Conservation (phyloP, 2,329 filamentous ascomycete genomes). For the Aspergillus transmontanensis region DNA sequence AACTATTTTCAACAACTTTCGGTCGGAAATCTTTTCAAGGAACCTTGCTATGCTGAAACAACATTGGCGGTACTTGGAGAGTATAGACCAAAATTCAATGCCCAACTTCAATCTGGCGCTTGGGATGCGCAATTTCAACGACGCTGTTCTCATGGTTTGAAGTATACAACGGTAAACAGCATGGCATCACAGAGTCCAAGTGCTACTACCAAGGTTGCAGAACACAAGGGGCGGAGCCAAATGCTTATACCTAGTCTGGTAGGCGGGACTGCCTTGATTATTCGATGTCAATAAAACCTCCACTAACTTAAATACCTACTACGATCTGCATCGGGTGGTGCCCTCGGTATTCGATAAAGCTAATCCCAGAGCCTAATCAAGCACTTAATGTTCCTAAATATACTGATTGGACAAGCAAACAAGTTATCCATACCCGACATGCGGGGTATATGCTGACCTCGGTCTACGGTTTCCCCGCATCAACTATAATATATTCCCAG, state of each 20-base stretch:
- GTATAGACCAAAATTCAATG: neutral
- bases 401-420: neutral
- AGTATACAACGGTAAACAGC: neutral
- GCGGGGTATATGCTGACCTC: neutral
- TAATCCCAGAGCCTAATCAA: neutral
- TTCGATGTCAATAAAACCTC: no score
- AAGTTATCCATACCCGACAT: neutral
- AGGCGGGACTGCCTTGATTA: no score
- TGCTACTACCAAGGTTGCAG: neutral
- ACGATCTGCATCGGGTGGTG: neutral
- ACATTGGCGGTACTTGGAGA: neutral
- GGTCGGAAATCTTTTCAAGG: neutral
- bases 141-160: neutral
- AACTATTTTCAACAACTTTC: neutral
- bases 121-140: neutral
- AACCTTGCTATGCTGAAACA: neutral
- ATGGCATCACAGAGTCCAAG: accelerated
- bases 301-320: no score
- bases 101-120: neutral
- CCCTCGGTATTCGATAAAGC: neutral
- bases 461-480: neutral
- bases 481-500: neutral
- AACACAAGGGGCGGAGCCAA: neutral
- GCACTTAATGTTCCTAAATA: neutral
- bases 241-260: no score